Percentiles rank a stretch among this genome's conserved stretches.
These are phyloP conservation scores for Phaeomoniella chlamydospora DNA, from an alignment of 2,329 filamentous ascomycete species.

Conservation along the genomic window DNA sequence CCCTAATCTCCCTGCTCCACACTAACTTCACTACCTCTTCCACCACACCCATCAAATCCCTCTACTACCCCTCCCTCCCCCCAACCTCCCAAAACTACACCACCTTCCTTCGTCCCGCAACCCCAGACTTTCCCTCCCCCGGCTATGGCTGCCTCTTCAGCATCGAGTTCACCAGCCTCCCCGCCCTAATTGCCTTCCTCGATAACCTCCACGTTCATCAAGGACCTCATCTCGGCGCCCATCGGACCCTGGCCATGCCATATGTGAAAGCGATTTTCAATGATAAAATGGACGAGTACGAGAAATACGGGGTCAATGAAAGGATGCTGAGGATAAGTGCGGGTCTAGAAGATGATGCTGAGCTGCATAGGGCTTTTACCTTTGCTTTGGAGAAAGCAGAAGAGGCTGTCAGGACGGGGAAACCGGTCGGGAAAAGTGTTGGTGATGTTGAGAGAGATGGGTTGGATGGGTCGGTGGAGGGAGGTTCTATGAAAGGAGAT, in stretches of 20 bases:
- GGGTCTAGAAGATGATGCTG: slow-evolving; percentile 6
- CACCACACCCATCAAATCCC: not conserved
- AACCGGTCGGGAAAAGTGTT: not conserved
- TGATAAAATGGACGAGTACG: slow-evolving; percentile 6
- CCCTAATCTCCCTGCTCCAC: not conserved
- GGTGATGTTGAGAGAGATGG: slow-evolving; percentile 1
- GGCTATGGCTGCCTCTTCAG: not conserved
- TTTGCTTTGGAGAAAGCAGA: slow-evolving; percentile 34
- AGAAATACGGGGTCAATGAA: slow-evolving; percentile 3
- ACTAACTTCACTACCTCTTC: not conserved
- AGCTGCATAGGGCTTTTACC: slow-evolving; percentile 6
- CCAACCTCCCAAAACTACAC: not conserved
- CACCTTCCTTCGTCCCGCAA: not conserved
- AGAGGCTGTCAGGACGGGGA: slow-evolving; percentile 26
- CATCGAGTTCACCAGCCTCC: not conserved
- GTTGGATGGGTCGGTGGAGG: not conserved
- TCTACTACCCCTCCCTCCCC: not conserved
- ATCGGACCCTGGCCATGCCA: slow-evolving; percentile 6
- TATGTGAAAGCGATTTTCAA: slow-evolving; percentile 6
- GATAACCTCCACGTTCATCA: slow-evolving; percentile 8
- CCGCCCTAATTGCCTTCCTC: not conserved
- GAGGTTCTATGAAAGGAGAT: not conserved
- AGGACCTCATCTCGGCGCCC: slow-evolving; percentile 12
- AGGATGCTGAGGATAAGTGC: slow-evolving; percentile 7
- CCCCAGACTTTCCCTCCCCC: not conserved